phyloP scores from a whole-genome alignment of 2,329 filamentous ascomycete species.

The Monilinia vaccinii-corymbosi region DNA sequence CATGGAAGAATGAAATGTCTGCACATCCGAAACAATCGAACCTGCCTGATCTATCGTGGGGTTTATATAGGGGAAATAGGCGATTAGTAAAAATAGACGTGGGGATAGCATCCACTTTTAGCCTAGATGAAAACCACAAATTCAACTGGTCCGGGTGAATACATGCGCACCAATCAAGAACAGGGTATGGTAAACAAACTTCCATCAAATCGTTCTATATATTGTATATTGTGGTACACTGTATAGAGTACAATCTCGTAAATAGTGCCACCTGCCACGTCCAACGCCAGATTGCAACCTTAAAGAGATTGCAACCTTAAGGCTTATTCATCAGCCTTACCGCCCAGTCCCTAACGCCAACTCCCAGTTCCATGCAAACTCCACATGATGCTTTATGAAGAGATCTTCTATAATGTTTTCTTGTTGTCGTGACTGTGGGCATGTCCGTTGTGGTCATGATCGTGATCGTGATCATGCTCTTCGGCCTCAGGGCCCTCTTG shows the following conservation, averaged over 20 bases:
- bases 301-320: constrained; percentile 1
- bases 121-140: constrained; percentile 6
- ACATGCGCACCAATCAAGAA: constrained; percentile 20
- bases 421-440: constrained; percentile 27
- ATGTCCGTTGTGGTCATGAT: constrained; percentile 37
- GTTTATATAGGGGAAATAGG: constrained; percentile 6
- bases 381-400: constrained; percentile 14
- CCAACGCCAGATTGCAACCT: constrained; percentile 7
- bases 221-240: constrained; percentile 8
- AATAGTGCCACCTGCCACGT: neutral
- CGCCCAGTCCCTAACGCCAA: constrained; percentile 9
- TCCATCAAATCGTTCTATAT: neutral
- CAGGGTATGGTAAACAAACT: neutral
- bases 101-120: constrained; percentile 9
- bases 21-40: neutral
- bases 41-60: constrained; percentile 7
- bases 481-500: constrained; percentile 52
- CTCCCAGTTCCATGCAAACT: constrained; percentile 8
- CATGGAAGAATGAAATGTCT: neutral
- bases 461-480: constrained; percentile 38
- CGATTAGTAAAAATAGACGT: constrained; percentile 7
- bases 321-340: neutral
- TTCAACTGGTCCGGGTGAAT: neutral
- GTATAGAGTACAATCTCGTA: neutral
- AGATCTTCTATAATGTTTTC: constrained; percentile 23